Conservation (phyloP, 371 early-diverging fungal species). For the Saksenaea vasiformis region DNA sequence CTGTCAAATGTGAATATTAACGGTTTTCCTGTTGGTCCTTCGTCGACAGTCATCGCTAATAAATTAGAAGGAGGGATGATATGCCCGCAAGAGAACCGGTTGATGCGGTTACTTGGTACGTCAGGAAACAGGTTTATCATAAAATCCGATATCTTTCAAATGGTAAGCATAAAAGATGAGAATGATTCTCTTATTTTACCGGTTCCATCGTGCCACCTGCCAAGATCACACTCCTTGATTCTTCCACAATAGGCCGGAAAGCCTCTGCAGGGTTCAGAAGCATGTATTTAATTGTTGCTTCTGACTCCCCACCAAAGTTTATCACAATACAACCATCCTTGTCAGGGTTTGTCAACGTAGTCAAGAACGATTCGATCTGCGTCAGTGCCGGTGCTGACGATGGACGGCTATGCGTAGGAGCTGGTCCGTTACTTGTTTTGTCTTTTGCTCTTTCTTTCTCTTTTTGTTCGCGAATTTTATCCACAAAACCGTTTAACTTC, state of each 20-base stretch:
- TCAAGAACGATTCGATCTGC: slow-evolving; percentile 58
- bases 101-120: slow-evolving; percentile 44
- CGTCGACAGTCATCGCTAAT: slow-evolving; percentile 60
- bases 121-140: slow-evolving; percentile 54
- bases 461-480: slow-evolving; percentile 45
- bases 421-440: not conserved
- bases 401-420: slow-evolving; percentile 6
- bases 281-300: slow-evolving; percentile 62
- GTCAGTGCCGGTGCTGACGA: slow-evolving; percentile 48
- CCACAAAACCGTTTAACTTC: slow-evolving; percentile 66
- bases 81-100: slow-evolving; percentile 80
- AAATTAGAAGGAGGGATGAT: slow-evolving; percentile 73
- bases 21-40: slow-evolving; percentile 63
- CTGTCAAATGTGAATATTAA: slow-evolving; percentile 77
- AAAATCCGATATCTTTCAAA: slow-evolving; percentile 44
- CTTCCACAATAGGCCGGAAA: slow-evolving; percentile 78
- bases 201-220: slow-evolving; percentile 99
- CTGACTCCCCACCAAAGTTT: slow-evolving; percentile 11
- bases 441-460: slow-evolving; percentile 21
- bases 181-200: slow-evolving; percentile 39
- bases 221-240: slow-evolving; percentile 84
- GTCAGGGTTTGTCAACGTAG: slow-evolving; percentile 64
- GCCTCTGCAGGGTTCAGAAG: slow-evolving; percentile 85
- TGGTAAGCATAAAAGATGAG: not conserved
- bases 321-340: slow-evolving; percentile 73